Evolutionary conservation across 345 rosid species (phyloP), one percentile per base, ranked within the genome.

Genomic region (Arabis hirsuta): DNA sequence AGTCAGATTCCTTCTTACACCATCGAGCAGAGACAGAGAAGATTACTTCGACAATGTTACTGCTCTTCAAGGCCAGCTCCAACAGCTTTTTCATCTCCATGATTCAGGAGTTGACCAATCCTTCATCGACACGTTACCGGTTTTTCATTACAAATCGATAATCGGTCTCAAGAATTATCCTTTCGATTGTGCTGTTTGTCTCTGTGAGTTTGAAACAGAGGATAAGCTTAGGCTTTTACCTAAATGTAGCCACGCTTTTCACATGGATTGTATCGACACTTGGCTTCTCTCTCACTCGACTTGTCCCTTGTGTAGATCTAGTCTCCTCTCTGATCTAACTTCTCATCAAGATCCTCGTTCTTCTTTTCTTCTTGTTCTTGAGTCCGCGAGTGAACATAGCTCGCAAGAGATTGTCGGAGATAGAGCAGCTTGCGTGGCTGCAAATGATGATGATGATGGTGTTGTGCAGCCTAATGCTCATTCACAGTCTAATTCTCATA

Each of bases 231-330:
- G 99, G 76, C 81, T 95, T 82, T 80, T 95, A 41, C 99, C 99
- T 7, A 95, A 92, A 82, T 95, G 99, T 27, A 92, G 98, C 77
- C 99, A 95, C 79, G 99, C 99, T 45, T 95, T 95, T 78, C 99
- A 95, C 77, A 81, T 85, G 97, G 99, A 92, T 46, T 95, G 99
- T 69, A 95, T 95, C 47, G 99, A 95, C 46, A 92, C 98, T 14
- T 95, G 99, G 99, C 90, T 95, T 51, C 79, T 95, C 82, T 95
- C 98, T 73, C 99, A 95, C 82, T 95, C 99, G 12, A 95, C 96
- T 67, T 95, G 99, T 82, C 99, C 99, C 45, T 82, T 92, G n/a
- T 95, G 98, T 60, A 82, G 99, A 84, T 89, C 86, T 9, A 76
- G 82, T 57, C 79, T 95, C 79, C 81, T 92, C 68, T 82, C 88